Evolutionary conservation across 2,329 filamentous ascomycete genomes (phyloP).

Genomic region (Pestalotiopsis sp.): DNA sequence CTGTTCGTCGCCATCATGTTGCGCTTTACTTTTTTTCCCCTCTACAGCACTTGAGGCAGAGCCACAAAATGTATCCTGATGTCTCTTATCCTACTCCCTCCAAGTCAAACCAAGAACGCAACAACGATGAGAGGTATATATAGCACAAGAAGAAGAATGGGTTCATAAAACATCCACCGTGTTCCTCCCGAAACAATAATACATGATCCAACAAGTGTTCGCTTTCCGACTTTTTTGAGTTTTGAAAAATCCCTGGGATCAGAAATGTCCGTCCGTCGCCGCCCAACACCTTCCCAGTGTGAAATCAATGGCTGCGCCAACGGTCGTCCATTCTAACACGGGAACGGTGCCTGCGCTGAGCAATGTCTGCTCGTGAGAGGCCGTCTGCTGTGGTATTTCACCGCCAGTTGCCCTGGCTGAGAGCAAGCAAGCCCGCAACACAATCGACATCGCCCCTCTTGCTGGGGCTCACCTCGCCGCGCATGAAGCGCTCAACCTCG

Average conservation of each 20-base stretch:
- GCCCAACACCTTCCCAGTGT: not conserved
- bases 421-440: conserved; percentile 82
- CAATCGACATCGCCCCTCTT: conserved; percentile 85
- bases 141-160: not conserved
- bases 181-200: not conserved
- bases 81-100: too few species aligned
- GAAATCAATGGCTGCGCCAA: not conserved
- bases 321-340: not conserved
- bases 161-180: not conserved
- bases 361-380: not conserved
- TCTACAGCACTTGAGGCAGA: too few species aligned
- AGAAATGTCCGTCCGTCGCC: not conserved
- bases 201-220: not conserved
- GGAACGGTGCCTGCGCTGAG: not conserved
- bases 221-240: conserved; percentile 1
- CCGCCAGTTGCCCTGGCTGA: conserved; percentile 92
- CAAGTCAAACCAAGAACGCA: not conserved
- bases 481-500: conserved; percentile 77
- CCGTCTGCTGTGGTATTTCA: conserved; percentile 37
- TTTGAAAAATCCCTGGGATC: not conserved
- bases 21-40: too few species aligned
- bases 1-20: not conserved
- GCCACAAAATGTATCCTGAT: too few species aligned
- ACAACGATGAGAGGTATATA: not conserved
- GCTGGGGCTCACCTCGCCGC: conserved; percentile 64